Percentiles rank a stretch among this genome's conserved stretches.
These are phyloP conservation scores for Globisporangium megalacanthum DNA, from an alignment of 352 stramenopile genomes.

Conservation along the genomic window DNA sequence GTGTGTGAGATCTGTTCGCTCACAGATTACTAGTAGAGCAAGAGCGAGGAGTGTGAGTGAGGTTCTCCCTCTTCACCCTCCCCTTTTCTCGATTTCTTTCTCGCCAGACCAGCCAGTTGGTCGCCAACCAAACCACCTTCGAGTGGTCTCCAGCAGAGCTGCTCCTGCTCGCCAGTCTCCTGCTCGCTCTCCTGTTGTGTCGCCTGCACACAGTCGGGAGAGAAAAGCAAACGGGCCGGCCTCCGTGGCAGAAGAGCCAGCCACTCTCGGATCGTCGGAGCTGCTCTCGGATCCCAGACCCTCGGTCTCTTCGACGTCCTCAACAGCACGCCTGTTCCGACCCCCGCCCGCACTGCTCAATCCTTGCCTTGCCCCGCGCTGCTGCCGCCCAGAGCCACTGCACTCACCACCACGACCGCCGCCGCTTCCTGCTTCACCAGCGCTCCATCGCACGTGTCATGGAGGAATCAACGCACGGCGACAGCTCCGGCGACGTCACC, in stretches of 20 bases:
- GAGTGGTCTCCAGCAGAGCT: background rate
- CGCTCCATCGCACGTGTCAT: background rate
- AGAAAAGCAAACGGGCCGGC: conserved; percentile 9
- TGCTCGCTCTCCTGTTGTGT: background rate
- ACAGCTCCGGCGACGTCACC: background rate
- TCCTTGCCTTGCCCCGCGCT: conserved; percentile 2
- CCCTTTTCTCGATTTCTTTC: conserved; percentile 3
- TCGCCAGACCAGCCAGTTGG: conserved; percentile 1
- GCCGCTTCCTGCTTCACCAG: background rate
- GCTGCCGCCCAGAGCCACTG: background rate
- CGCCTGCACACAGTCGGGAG: background rate
- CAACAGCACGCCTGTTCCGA: background rate
- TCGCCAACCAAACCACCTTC: background rate
- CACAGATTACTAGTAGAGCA: too few relatives aligned
- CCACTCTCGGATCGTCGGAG: background rate
- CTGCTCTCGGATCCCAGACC: background rate
- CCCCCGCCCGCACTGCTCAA: conserved; percentile 3
- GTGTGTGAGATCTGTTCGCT: too few relatives aligned
- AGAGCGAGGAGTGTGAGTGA: background rate
- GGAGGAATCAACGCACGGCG: background rate
- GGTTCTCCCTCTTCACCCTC: background rate
- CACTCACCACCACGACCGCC: background rate
- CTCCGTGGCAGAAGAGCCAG: conserved; percentile 16
- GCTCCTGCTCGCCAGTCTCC: background rate
- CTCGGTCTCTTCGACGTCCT: background rate